Percentiles rank a stretch among this genome's conserved stretches.
Evolutionary conservation across 768 basidiomycete genomes (phyloP).

Genomic region (Phaeotremella fagi): DNA sequence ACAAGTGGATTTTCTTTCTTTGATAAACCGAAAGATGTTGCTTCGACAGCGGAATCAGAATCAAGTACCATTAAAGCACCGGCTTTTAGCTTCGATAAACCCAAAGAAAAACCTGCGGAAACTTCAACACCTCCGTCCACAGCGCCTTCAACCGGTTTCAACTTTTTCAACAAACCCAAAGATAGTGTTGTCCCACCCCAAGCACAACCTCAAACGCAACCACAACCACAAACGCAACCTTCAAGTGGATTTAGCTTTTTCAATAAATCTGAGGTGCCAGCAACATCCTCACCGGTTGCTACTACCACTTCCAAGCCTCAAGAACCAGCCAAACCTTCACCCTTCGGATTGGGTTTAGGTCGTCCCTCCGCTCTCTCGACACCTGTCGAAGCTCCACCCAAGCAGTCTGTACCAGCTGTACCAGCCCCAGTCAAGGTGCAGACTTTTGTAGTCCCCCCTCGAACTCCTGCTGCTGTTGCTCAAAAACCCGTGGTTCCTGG

Average conservation of each 20-base stretch:
- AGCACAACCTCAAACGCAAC: not conserved
- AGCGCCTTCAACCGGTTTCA: conserved; percentile 1
- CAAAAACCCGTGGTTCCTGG: conserved; percentile 31
- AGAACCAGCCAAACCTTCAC: conserved; percentile 1
- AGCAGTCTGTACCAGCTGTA: not conserved
- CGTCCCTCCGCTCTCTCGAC: conserved; percentile 1
- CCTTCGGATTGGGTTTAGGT: conserved; percentile 42
- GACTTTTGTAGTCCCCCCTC: conserved; percentile 5
- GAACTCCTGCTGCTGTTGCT: not conserved
- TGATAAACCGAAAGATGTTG: no score
- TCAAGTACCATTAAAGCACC: not conserved
- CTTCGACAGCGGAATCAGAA: not conserved
- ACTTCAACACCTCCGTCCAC: not conserved
- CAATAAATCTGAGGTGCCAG: not conserved
- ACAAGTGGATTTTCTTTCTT: no score
- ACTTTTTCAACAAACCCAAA: conserved; percentile 6
- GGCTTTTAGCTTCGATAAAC: not conserved
- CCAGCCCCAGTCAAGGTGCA: not conserved
- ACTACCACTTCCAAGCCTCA: no score
- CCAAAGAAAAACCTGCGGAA: no score
- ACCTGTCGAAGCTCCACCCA: conserved; percentile 3
- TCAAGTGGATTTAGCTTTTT: conserved; percentile 8
- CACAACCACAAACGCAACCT: not conserved
- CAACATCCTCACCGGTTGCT: conserved; percentile 4
- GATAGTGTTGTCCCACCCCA: not conserved